A percentile compares a stretch with the other conserved stretches of the same genome.
Evolutionary conservation across 306 rosid species (phyloP).

Genomic region (Canavalia ensiformis): DNA sequence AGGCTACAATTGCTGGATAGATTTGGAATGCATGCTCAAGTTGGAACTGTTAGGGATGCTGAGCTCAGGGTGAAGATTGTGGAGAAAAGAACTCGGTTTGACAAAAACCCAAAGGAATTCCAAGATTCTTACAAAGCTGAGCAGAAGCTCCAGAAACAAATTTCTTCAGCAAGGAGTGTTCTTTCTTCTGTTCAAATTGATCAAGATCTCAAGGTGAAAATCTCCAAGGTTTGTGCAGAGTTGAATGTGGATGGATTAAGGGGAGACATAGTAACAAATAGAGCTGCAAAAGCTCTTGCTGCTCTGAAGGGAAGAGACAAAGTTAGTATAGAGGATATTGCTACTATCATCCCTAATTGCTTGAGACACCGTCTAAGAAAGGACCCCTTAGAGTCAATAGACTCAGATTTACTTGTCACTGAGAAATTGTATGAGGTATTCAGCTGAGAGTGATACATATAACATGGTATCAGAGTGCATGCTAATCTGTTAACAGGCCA

Average conservation of each 20-base stretch:
- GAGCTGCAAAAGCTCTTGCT: conserved; percentile 87
- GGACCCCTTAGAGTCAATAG: conserved; percentile 88
- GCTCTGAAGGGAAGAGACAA: conserved; percentile 81
- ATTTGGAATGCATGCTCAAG: conserved; percentile 95
- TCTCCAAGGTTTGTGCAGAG: conserved; percentile 84
- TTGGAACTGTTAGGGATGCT: conserved; percentile 90
- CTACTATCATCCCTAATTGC: conserved; percentile 91
- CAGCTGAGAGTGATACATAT: conserved; percentile 58
- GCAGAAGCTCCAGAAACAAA: conserved; percentile 77
- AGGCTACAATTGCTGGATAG: conserved; percentile 92
- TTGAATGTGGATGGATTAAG: conserved; percentile 92
- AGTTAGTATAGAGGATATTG: conserved; percentile 79
- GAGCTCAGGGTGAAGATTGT: conserved; percentile 93
- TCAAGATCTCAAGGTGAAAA: conserved; percentile 79
- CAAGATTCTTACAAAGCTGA: conserved; percentile 69
- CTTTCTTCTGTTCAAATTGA: conserved; percentile 79
- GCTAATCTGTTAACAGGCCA: too few relatives aligned
- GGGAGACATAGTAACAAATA: conserved; percentile 90
- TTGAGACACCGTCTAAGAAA: conserved; percentile 90
- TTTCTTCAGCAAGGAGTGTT: conserved; percentile 66
- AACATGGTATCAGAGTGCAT: neutral
- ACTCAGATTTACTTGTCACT: conserved; percentile 84
- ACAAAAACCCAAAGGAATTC: conserved; percentile 78
- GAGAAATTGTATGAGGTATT: conserved; percentile 89
- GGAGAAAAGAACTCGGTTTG: conserved; percentile 85